Evolutionary conservation across 805 yeast species (phyloP).

Genomic region (Yarrowia yakushimensis): DNA sequence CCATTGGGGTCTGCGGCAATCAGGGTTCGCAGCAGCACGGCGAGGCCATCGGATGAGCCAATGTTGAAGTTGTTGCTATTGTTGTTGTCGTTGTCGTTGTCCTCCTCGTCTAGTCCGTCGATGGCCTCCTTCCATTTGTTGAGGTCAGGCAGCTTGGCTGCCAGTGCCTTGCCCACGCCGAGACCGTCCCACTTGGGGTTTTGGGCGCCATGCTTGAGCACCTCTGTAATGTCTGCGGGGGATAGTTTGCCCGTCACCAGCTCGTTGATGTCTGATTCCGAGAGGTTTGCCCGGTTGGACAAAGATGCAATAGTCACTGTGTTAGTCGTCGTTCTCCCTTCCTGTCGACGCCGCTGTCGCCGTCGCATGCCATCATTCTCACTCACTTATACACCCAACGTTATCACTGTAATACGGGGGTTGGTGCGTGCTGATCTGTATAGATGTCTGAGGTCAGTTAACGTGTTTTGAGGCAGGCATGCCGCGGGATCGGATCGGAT

Average conservation of each 20-base stretch:
- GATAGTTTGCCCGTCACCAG: constrained; percentile 8
- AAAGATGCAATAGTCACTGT: constrained; percentile 23
- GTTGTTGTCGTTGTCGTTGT: constrained; percentile 12
- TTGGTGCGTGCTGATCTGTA: background rate
- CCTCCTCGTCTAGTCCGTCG: constrained; percentile 20
- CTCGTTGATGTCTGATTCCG: constrained; percentile 12
- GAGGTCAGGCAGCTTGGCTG: constrained; percentile 6
- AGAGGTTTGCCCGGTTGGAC: constrained; percentile 12
- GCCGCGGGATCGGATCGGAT: background rate
- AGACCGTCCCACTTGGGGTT: constrained; percentile 12
- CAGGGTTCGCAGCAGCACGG: constrained; percentile 22
- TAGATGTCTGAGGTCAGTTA: background rate
- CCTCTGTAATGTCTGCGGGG: constrained; percentile 11
- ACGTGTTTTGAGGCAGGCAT: background rate
- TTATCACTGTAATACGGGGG: background rate
- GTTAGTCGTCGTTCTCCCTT: background rate
- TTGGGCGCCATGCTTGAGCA: background rate
- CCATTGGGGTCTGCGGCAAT: constrained; percentile 21
- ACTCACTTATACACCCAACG: constrained; percentile 20
- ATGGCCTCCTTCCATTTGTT: constrained; percentile 16
- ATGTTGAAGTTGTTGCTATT: background rate
- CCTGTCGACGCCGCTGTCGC: background rate
- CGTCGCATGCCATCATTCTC: background rate
- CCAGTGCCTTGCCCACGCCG: constrained; percentile 12
- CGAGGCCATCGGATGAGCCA: constrained; percentile 14